phyloP scores from a whole-genome alignment of 2,329 filamentous ascomycete species.

The Pseudohalonectria lignicola region DNA sequence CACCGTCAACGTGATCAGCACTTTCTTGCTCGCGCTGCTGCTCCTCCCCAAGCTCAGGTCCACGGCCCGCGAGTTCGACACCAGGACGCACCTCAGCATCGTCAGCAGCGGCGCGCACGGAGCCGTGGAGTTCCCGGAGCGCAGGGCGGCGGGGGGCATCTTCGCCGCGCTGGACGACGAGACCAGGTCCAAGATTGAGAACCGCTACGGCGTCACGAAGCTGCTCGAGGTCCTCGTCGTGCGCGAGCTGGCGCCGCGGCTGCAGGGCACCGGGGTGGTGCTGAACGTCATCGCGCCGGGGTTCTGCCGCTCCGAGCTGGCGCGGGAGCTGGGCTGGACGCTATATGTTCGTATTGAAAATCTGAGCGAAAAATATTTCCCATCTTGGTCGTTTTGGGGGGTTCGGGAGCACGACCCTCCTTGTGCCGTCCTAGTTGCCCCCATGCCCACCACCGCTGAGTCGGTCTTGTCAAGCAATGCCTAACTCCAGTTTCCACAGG shows the following conservation, averaged over 20 bases:
- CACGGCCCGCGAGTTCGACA: constrained; percentile 7
- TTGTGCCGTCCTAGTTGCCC: too few relatives aligned
- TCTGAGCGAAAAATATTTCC: neutral
- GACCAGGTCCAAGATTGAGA: constrained; percentile 13
- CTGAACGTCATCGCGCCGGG: constrained; percentile 29
- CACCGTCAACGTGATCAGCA: constrained; percentile 18
- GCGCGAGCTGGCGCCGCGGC: constrained; percentile 16
- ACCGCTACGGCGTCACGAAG: constrained; percentile 20
- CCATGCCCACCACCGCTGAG: too few relatives aligned
- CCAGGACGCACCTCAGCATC: constrained; percentile 11
- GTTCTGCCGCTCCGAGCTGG: constrained; percentile 24
- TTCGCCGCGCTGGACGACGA: constrained; percentile 19
- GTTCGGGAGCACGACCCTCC: too few relatives aligned
- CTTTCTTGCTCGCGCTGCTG: constrained; percentile 16
- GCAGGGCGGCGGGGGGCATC: constrained; percentile 9
- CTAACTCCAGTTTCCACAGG: neutral
- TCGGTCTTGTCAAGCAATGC: too few relatives aligned
- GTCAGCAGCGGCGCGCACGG: constrained; percentile 2
- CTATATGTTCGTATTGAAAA: too few relatives aligned
- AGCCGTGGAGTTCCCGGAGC: constrained; percentile 13
- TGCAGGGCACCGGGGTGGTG: constrained; percentile 10
- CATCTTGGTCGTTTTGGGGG: too few relatives aligned
- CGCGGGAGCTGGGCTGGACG: constrained; percentile 1
- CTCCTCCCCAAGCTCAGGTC: constrained; percentile 18
- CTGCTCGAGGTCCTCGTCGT: constrained; percentile 15